Percentiles rank a stretch among this genome's conserved stretches.
phyloP scores from a whole-genome alignment of 768 basidiomycete species.

The Punctularia strigosozonata region DNA sequence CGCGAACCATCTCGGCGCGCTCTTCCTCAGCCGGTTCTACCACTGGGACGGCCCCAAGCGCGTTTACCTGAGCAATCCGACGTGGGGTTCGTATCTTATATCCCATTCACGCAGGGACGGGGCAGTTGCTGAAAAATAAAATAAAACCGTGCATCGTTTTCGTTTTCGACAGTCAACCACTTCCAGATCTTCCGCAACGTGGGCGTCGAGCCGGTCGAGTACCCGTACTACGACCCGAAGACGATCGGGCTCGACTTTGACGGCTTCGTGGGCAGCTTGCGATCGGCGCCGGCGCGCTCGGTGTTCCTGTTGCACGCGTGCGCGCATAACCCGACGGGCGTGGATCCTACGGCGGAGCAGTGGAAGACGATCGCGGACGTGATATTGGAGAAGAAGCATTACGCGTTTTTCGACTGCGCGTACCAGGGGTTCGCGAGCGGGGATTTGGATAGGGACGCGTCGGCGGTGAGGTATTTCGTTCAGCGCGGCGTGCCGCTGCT shows the following conservation, averaged over 20 bases:
- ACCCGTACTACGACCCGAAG: conserved; percentile 89
- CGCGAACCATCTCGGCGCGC: conserved; percentile 84
- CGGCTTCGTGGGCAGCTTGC: conserved; percentile 50
- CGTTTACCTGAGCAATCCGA: conserved; percentile 83
- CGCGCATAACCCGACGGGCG: conserved; percentile 95
- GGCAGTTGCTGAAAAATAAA: background rate
- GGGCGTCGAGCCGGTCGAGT: conserved; percentile 74
- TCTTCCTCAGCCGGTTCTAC: conserved; percentile 82
- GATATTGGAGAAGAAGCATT: conserved; percentile 66
- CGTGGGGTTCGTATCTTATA: conserved; percentile 63
- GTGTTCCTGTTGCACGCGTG: conserved; percentile 89
- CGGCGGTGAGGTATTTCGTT: conserved; percentile 84
- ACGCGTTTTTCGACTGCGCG: conserved; percentile 89
- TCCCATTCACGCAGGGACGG: conserved; percentile 1
- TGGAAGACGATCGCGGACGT: conserved; percentile 71
- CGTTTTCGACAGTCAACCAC: conserved; percentile 60
- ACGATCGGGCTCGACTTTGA: conserved; percentile 79
- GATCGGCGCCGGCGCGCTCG: conserved; percentile 59
- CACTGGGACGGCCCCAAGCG: conserved; percentile 51
- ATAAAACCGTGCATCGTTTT: background rate
- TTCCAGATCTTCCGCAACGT: conserved; percentile 85
- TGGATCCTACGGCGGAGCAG: conserved; percentile 83
- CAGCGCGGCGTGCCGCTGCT: conserved; percentile 62
- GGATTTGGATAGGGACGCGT: conserved; percentile 82
- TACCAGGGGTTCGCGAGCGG: conserved; percentile 98